A percentile compares a stretch with the other conserved stretches of the same genome.
These are phyloP conservation scores for Malbranchea zuffiana DNA, from an alignment of 2,329 filamentous ascomycete genomes.

Conservation along the genomic window DNA sequence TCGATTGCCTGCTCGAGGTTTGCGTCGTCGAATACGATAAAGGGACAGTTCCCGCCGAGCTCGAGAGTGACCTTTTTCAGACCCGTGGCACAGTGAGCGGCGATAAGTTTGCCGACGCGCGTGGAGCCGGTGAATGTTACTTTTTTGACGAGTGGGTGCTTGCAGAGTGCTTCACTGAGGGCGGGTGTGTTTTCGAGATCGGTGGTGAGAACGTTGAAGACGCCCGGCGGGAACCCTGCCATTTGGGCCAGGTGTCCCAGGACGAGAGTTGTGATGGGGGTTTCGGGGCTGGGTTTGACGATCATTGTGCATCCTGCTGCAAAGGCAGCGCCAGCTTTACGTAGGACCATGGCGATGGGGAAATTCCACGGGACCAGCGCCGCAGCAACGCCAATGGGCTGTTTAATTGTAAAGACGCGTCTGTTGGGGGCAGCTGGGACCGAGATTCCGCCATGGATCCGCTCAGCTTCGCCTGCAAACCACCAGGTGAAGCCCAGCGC, in stretches of 20 bases:
- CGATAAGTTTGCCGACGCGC: constrained; percentile 26
- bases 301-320: constrained; percentile 32
- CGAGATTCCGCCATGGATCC: constrained; percentile 64
- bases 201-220: constrained; percentile 27
- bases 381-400: constrained; percentile 74
- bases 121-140: constrained; percentile 29
- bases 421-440: constrained; percentile 59
- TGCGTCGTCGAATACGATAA: constrained; percentile 34
- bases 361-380: constrained; percentile 89
- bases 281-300: constrained; percentile 28
- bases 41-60: constrained; percentile 35
- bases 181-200: constrained; percentile 24
- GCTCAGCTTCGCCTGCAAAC: constrained; percentile 69
- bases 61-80: constrained; percentile 38
- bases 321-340: constrained; percentile 27
- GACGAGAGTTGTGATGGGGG: constrained; percentile 26
- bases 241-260: constrained; percentile 25
- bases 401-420: constrained; percentile 65
- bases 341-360: constrained; percentile 58
- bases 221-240: constrained; percentile 27
- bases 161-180: constrained; percentile 24
- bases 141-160: constrained; percentile 23
- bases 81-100: constrained; percentile 23
- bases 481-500: constrained; percentile 68
- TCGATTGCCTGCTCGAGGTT: constrained; percentile 26